Evolutionary conservation across 306 rosid genomes (phyloP).

Genomic region (Cicer bijugum): DNA sequence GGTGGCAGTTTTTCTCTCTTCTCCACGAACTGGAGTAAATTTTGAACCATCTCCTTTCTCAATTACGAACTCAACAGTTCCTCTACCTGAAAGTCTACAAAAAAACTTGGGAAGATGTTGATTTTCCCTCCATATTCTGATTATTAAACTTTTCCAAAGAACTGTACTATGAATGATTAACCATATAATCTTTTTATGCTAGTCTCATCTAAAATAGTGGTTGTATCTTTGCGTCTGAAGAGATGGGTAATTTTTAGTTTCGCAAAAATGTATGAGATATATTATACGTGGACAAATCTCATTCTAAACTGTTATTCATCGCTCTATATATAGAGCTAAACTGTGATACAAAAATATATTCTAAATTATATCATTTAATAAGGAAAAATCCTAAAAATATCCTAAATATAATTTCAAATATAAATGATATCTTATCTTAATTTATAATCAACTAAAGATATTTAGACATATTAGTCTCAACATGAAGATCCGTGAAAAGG

Average conservation of each 20-base stretch:
- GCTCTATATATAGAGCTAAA: too few species aligned
- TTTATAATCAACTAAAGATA: too few species aligned
- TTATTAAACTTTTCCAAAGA: conserved; percentile 2
- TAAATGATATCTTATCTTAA: too few species aligned
- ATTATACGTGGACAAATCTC: too few species aligned
- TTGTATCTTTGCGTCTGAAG: neutral
- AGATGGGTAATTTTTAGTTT: too few species aligned
- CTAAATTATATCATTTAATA: too few species aligned
- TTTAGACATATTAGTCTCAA: too few species aligned
- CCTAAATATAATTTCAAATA: too few species aligned
- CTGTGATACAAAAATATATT: too few species aligned
- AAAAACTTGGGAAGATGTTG: conserved; percentile 45
- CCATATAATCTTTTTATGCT: neutral
- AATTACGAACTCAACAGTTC: conserved; percentile 77
- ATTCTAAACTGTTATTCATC: too few species aligned
- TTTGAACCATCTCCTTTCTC: conserved; percentile 84
- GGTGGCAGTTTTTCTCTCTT: conserved; percentile 68
- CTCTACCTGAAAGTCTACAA: conserved; percentile 87
- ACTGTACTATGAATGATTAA: conserved; percentile 3
- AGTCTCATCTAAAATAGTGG: neutral
- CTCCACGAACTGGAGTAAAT: conserved; percentile 88
- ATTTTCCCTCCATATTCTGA: conserved; percentile 9
- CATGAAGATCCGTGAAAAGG: conserved; percentile 6
- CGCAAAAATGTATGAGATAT: too few species aligned
- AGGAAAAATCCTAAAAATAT: too few species aligned